Base-by-base conservation (phyloP, 257 asterid species). In the Solanum virginianum region DNA sequence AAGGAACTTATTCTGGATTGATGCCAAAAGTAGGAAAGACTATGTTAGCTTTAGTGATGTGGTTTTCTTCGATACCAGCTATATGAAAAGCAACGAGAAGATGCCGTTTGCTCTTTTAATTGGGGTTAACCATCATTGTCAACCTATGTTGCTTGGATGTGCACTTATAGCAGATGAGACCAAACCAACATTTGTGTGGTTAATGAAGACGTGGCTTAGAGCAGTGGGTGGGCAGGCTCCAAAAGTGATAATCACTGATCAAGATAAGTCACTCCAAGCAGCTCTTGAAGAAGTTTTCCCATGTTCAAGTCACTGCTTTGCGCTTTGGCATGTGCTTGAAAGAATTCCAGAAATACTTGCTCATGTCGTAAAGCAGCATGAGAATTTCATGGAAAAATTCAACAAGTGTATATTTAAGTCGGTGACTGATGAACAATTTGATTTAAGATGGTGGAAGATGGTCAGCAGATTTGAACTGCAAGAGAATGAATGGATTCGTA, bases 361-460 rank as follows among this genome's bases (percentile, higher is more conserved):
- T 60, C 94, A 90, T 82, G 95, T 90, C 41, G 88, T 95, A 74
- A 93, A 90, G 86, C 91, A 91, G 83, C 94, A 94, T 15, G 98
- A 91, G 62, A 91, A 85, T 86, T 94, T 95, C 55, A 87, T 91
- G 86, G 86, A 87, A 81, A 96, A 96, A 86, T 92, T 96, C 90
- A 93, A 86, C 86, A 96, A 96, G 96, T 96, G 98, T 77, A 90
- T 93, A 85, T 93, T 90, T 90, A 94, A 94, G 93, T 92, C 98
- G 0, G 83, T 92, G 84, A 91, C 92, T 5, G 99, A 96, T 84
- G 99, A 96, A 86, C 93, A 91, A 86, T 96, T 96, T 88, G 98
- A 95, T 90, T 85, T 96, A 93, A 95, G 92, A 88, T 96, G 99
- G 99, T 96, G 99, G 99, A 92, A 96, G 92, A 94, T 96, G 99